Evolutionary conservation across 2,329 filamentous ascomycete genomes (phyloP).

Genomic region (Zymoseptoria pseudotritici): DNA sequence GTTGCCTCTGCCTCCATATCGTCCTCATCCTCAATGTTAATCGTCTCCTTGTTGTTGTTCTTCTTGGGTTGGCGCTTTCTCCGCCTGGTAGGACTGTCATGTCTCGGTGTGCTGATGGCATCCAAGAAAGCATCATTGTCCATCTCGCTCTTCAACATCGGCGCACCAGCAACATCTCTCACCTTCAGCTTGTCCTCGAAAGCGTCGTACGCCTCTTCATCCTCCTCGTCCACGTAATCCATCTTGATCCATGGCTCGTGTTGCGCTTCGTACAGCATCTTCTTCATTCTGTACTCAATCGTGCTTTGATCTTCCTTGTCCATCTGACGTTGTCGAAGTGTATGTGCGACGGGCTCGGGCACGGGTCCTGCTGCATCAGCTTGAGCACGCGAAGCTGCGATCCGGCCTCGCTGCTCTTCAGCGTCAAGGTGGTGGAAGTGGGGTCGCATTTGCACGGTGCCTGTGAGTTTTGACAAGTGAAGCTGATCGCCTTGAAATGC

Average conservation of each 20-base stretch:
- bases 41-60: conserved; percentile 20
- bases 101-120: conserved; percentile 49
- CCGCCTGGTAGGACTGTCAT: conserved; percentile 31
- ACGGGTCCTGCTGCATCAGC: conserved; percentile 37
- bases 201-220: conserved; percentile 64
- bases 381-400: conserved; percentile 32
- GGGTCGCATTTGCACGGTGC: conserved; percentile 80
- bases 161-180: conserved; percentile 36
- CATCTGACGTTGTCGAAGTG: conserved; percentile 21
- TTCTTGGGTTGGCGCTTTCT: conserved; percentile 31
- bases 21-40: conserved; percentile 21
- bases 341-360: conserved; percentile 32
- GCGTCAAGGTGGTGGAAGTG: conserved; percentile 93
- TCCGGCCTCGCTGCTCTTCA: conserved; percentile 61
- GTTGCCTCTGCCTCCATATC: conserved; percentile 2
- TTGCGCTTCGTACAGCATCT: conserved; percentile 70
- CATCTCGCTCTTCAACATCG: conserved; percentile 48
- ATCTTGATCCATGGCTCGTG: conserved; percentile 74
- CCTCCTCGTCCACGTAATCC: conserved; percentile 74
- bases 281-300: conserved; percentile 57
- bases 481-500: conserved; percentile 82
- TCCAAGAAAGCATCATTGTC: conserved; percentile 55
- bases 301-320: conserved; percentile 52
- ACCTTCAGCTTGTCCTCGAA: conserved; percentile 68
- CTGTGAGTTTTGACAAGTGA: conserved; percentile 75